These are phyloP conservation scores for Dioscorea zingiberensis DNA, from an alignment of 106 monocot genomes.

Conservation along the genomic window DNA sequence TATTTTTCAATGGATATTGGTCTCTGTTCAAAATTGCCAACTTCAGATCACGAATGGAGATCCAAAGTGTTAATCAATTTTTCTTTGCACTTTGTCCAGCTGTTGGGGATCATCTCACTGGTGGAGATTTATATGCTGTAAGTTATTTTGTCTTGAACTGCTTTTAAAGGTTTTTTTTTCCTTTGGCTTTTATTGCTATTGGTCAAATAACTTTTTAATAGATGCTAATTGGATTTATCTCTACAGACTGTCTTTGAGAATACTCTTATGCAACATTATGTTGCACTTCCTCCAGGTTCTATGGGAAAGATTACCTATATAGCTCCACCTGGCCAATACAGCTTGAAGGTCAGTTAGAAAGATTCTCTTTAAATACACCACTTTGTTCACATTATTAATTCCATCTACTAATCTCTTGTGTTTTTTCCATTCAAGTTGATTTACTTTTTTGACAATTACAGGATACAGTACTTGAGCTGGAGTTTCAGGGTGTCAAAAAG, in stretches of 20 bases:
- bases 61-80: neutral
- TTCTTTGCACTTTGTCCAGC: constrained; percentile 31
- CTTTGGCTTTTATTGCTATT: too few species aligned
- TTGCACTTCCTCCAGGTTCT: constrained; percentile 91
- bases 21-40: too few species aligned
- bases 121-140: constrained; percentile 98
- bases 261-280: constrained; percentile 86
- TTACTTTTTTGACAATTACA: constrained; percentile 13
- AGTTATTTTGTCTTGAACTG: constrained; percentile 16
- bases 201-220: too few species aligned
- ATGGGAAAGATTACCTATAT: constrained; percentile 90
- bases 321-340: constrained; percentile 94
- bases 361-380: neutral
- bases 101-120: constrained; percentile 85
- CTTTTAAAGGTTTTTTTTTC: too few species aligned
- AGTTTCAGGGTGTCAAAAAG: constrained; percentile 96
- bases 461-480: constrained; percentile 96
- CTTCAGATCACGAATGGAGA: too few species aligned
- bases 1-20: too few species aligned
- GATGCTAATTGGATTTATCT: neutral
- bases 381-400: too few species aligned
- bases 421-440: neutral
- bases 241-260: constrained; percentile 88
- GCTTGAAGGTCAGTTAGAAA: constrained; percentile 42
- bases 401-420: too few species aligned